Conservation (phyloP, 768 basidiomycete genomes). For the Sporobolomyces phaffii region DNA sequence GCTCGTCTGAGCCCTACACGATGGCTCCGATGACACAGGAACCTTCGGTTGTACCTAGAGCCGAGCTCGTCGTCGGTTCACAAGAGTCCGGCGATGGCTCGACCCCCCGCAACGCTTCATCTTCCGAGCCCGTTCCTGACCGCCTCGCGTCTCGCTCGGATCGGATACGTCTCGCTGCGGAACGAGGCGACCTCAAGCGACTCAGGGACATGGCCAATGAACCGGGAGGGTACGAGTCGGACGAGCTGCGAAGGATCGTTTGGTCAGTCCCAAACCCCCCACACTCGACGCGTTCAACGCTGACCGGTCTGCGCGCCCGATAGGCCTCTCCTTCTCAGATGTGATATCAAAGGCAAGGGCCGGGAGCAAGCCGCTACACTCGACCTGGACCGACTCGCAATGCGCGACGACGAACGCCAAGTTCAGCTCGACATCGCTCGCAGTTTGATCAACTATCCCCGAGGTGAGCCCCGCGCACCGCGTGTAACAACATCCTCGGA, state of each 20-base stretch:
- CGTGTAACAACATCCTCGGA: too few relatives aligned
- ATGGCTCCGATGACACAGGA: too few relatives aligned
- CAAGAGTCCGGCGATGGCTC: too few relatives aligned
- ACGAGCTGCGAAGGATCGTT: slow-evolving; percentile 42
- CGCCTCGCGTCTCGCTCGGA: neutral
- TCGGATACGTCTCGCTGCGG: slow-evolving; percentile 41
- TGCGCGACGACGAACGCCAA: slow-evolving; percentile 47
- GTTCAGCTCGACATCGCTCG: slow-evolving; percentile 49
- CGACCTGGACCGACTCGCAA: neutral
- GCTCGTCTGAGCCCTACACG: too few relatives aligned
- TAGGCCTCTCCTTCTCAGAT: slow-evolving; percentile 29
- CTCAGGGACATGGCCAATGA: slow-evolving; percentile 43
- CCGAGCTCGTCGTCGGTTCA: too few relatives aligned
- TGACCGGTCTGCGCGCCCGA: too few relatives aligned
- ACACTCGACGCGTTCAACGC: neutral
- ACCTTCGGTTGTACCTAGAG: too few relatives aligned
- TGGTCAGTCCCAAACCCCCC: slow-evolving; percentile 43
- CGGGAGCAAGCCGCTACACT: neutral
- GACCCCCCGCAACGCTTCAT: neutral
- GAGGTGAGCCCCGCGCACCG: slow-evolving; percentile 34
- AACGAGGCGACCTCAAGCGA: slow-evolving; percentile 35
- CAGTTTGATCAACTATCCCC: slow-evolving; percentile 48
- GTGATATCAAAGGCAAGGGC: neutral
- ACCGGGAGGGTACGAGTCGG: slow-evolving; percentile 45
- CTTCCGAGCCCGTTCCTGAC: neutral